These are phyloP conservation scores for Xylariaceae sp. DNA, from an alignment of 2,329 filamentous ascomycete genomes.

Conservation along the genomic window DNA sequence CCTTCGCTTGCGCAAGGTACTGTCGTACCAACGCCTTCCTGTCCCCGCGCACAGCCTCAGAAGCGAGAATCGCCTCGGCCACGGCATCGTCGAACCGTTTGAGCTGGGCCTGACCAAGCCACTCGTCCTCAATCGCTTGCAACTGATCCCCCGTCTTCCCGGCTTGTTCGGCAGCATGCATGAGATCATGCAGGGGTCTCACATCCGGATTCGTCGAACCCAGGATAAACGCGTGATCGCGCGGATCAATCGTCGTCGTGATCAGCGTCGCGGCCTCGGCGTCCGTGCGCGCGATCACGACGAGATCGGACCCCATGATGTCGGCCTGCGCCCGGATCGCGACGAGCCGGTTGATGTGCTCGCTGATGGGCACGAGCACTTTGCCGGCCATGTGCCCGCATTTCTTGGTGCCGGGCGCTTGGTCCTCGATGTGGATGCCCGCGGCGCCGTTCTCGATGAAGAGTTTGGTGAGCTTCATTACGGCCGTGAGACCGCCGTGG, in stretches of 20 bases:
- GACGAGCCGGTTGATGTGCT: conserved; percentile 96
- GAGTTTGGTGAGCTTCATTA: conserved; percentile 99
- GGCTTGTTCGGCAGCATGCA: conserved; percentile 75
- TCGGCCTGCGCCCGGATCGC: conserved; percentile 96
- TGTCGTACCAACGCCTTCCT: conserved; percentile 62
- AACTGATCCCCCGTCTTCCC: conserved; percentile 78
- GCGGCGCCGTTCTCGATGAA: conserved; percentile 96
- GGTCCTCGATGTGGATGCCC: conserved; percentile 97
- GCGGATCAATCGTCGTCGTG: conserved; percentile 90
- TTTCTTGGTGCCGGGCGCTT: conserved; percentile 98
- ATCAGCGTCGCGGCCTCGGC: conserved; percentile 97
- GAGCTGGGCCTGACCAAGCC: conserved; percentile 72
- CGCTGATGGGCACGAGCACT: conserved; percentile 90
- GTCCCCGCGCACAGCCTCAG: conserved; percentile 50
- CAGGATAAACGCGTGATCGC: conserved; percentile 90
- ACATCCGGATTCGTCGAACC: conserved; percentile 82
- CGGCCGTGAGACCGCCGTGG: conserved; percentile 92
- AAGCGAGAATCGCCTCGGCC: conserved; percentile 69
- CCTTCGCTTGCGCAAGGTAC: conserved; percentile 64
- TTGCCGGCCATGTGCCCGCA: conserved; percentile 99
- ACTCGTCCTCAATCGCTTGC: conserved; percentile 87
- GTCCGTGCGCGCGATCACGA: conserved; percentile 90
- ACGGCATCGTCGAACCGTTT: conserved; percentile 91
- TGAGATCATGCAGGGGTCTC: conserved; percentile 81
- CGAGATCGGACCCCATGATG: conserved; percentile 90